These are phyloP conservation scores for Typha latifolia DNA, from an alignment of 176 grass and related monocot genomes.

Conservation along the genomic window DNA sequence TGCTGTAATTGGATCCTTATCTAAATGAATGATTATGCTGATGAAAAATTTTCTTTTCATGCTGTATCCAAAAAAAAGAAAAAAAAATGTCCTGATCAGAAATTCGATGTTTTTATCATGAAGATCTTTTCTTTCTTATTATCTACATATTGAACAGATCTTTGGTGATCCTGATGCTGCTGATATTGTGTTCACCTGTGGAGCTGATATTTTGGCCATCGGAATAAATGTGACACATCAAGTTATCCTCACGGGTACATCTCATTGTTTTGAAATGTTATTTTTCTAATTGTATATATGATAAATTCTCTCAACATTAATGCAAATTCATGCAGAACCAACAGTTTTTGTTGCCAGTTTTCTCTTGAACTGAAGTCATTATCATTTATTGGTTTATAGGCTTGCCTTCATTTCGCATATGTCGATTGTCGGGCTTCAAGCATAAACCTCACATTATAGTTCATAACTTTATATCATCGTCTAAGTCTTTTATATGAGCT, in stretches of 20 bases:
- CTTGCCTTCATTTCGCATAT: no score
- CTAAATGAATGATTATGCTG: neutral
- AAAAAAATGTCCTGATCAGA: neutral
- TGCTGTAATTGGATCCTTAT: neutral
- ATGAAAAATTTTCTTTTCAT: neutral
- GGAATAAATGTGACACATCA: conserved; percentile 92
- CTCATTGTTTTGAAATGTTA: neutral
- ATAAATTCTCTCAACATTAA: neutral
- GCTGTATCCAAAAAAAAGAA: no score
- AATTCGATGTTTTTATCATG: neutral
- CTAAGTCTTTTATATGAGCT: no score
- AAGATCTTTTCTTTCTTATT: neutral
- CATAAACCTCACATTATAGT: no score
- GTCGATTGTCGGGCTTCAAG: no score
- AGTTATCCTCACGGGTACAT: conserved; percentile 64
- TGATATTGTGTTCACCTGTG: conserved; percentile 78
- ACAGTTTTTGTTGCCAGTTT: no score
- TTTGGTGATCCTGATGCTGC: conserved; percentile 81
- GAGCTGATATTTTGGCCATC: conserved; percentile 82
- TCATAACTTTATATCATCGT: no score
- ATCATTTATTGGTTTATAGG: no score
- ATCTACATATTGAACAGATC: conserved; percentile 8
- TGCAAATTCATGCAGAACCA: no score
- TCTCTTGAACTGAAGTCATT: no score
- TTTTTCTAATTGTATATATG: neutral